Conservation (phyloP, 345 rosid genomes). For the Leavenworthia alabamica region DNA sequence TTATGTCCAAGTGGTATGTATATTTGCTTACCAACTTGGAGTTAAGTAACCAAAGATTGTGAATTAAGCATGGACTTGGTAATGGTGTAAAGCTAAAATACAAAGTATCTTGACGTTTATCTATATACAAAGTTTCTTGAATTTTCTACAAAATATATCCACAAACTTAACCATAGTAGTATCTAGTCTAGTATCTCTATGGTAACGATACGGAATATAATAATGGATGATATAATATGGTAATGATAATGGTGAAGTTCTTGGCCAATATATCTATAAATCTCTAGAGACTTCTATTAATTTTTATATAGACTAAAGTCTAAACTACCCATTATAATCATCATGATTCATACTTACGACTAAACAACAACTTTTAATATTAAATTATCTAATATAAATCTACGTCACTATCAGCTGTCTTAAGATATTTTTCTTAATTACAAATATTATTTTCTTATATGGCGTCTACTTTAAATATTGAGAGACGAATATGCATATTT, state of each 20-base stretch:
- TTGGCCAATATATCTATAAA: not conserved
- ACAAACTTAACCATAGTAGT: not conserved
- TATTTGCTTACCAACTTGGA: no score
- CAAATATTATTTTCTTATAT: not conserved
- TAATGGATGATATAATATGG: not conserved
- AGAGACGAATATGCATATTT: no score
- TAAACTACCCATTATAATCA: conserved; percentile 27
- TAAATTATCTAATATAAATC: not conserved
- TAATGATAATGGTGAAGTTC: conserved; percentile 31
- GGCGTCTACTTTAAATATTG: no score
- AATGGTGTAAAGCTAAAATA: no score
- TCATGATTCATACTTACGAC: conserved; percentile 23
- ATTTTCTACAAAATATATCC: not conserved
- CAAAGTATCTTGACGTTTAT: no score
- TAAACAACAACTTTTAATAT: conserved; percentile 13
- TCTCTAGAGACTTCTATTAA: conserved; percentile 23
- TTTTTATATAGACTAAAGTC: conserved; percentile 16
- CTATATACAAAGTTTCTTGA: no score
- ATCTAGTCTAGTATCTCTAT: no score
- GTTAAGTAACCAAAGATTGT: no score
- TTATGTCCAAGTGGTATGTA: no score
- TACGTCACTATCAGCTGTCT: not conserved
- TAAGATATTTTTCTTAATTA: conserved; percentile 24
- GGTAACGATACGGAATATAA: no score
- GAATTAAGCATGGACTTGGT: no score